A percentile compares a stretch with the other conserved stretches of the same genome.
Conservation (phyloP, 2,329 filamentous ascomycete species). For the Fusarium sororula region DNA sequence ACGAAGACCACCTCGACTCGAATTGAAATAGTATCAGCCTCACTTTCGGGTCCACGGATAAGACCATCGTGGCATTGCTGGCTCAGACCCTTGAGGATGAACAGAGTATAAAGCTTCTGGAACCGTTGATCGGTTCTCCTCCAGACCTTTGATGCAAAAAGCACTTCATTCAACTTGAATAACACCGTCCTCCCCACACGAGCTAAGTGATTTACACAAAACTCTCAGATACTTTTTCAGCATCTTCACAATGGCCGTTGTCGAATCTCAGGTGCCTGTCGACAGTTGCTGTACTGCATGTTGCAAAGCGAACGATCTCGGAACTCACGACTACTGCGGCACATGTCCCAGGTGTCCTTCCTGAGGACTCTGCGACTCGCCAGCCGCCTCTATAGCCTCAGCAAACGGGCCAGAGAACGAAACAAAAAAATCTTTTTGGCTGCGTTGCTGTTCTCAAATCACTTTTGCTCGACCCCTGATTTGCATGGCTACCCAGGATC, state of each 20-base stretch:
- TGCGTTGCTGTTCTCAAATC: background rate
- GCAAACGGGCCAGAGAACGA: background rate
- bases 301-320: slow-evolving; percentile 46
- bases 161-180: slow-evolving; percentile 2
- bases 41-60: slow-evolving; percentile 32
- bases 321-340: slow-evolving; percentile 47
- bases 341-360: slow-evolving; percentile 44
- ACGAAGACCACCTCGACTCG: background rate
- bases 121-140: slow-evolving; percentile 17
- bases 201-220: background rate
- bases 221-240: background rate
- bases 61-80: slow-evolving; percentile 30
- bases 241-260: slow-evolving; percentile 28
- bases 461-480: background rate
- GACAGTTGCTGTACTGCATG: slow-evolving; percentile 44
- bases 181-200: background rate
- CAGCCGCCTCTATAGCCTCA: background rate
- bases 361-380: background rate
- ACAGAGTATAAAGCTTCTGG: slow-evolving; percentile 37
- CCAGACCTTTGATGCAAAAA: slow-evolving; percentile 4
- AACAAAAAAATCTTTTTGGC: background rate
- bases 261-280: slow-evolving; percentile 25
- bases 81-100: slow-evolving; percentile 17
- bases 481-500: background rate
- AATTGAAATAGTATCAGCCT: slow-evolving; percentile 34